These are phyloP conservation scores for Pythium brachiatum DNA, from an alignment of 352 stramenopile species.

Conservation along the genomic window DNA sequence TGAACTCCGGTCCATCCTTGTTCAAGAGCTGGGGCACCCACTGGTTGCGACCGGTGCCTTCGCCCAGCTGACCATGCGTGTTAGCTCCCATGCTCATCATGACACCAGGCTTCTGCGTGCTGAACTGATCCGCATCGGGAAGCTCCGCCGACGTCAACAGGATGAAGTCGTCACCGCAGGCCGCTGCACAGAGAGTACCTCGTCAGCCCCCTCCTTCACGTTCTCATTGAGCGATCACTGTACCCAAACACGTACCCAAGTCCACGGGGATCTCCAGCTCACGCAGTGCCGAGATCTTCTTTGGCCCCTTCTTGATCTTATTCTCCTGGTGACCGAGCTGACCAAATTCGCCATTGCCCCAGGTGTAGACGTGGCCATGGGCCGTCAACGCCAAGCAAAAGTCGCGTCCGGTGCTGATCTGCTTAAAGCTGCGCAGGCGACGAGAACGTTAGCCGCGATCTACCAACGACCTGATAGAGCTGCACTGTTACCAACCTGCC, in stretches of 20 bases:
- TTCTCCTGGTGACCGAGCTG: constrained; percentile 84
- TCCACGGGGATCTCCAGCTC: constrained; percentile 76
- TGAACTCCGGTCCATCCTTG: constrained; percentile 57
- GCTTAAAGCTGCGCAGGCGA: constrained; percentile 38
- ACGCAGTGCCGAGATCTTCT: constrained; percentile 81
- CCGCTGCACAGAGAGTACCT: constrained; percentile 24
- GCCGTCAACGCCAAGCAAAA: constrained; percentile 59
- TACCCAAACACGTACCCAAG: constrained; percentile 34
- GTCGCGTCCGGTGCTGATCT: constrained; percentile 52
- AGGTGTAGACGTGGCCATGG: constrained; percentile 73
- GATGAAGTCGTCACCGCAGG: constrained; percentile 66
- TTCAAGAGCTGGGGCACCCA: constrained; percentile 81
- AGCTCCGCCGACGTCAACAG: constrained; percentile 66
- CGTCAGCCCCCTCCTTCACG: background rate
- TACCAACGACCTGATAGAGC: background rate
- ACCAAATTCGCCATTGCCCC: constrained; percentile 72
- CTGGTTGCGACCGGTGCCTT: constrained; percentile 73
- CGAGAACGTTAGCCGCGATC: background rate
- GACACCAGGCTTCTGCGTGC: constrained; percentile 69
- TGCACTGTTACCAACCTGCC: constrained; percentile 38
- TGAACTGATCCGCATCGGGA: constrained; percentile 73
- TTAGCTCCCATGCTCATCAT: constrained; percentile 84
- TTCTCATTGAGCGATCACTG: background rate
- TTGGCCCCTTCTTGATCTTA: constrained; percentile 83
- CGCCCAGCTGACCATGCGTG: constrained; percentile 59